phyloP scores from a whole-genome alignment of 1,139 yeast genomes.

The Zygoascus hellenicus region DNA sequence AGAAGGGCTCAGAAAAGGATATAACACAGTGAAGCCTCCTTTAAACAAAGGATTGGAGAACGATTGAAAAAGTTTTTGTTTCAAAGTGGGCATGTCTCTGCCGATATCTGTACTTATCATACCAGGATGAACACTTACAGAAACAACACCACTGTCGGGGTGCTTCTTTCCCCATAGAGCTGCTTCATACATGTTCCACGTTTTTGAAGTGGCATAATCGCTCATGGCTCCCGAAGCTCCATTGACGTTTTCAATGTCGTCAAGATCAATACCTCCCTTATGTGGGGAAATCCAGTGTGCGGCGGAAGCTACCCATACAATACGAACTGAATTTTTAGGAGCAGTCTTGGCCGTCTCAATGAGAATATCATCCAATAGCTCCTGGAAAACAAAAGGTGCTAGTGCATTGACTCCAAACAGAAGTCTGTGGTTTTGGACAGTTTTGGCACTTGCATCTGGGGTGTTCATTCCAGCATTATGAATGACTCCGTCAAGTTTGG shows the following conservation, averaged over 20 bases:
- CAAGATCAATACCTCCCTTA: neutral
- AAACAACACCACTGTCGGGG: neutral
- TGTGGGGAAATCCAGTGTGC: neutral
- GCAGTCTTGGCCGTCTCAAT: conserved; percentile 32
- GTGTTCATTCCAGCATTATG: conserved; percentile 45
- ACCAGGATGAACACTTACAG: conserved; percentile 1
- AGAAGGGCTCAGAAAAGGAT: neutral
- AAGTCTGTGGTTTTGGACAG: conserved; percentile 45
- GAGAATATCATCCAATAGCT: conserved; percentile 41
- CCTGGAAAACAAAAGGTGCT: conserved; percentile 48
- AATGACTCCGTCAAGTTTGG: conserved; percentile 28
- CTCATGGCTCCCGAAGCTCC: neutral
- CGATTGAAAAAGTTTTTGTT: too few relatives aligned
- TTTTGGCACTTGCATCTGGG: conserved; percentile 35
- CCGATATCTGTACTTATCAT: neutral
- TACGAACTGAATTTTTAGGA: conserved; percentile 28
- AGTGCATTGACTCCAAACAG: conserved; percentile 48
- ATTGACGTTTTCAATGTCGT: neutral
- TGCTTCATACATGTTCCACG: conserved; percentile 1
- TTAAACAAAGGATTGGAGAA: neutral
- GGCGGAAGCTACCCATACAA: conserved; percentile 30
- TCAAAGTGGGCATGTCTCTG: neutral
- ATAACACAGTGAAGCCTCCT: conserved; percentile 2
- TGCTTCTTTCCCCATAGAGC: conserved; percentile 1
- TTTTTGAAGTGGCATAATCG: neutral